Base-by-base conservation (phyloP, 2,329 filamentous ascomycete species). In the Chalara sp. region DNA sequence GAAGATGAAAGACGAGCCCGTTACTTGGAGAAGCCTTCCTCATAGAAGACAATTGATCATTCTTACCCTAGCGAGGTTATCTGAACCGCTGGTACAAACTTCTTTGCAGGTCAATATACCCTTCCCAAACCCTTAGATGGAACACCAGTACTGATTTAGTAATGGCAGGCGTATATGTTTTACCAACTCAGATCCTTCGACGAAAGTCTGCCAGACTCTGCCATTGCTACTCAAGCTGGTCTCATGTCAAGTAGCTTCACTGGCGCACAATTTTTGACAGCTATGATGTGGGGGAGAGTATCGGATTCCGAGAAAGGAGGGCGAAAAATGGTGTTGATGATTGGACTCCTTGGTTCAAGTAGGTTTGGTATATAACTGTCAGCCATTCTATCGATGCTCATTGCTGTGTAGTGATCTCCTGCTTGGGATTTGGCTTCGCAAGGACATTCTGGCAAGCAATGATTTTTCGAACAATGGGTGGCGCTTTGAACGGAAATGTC, bases 131-230 rank as follows among this genome's bases (percentile, higher is more conserved):
- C 6, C 8, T 32, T 3, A 32, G 30, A 11, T 11, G 6, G 11
- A 32, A 35, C 30, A 10, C 10, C 30, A 33, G 6, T 35, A 21
- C n/a, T 39, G 6, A 46, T 45, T n/a, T 46, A 10, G 12, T 28
- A 29, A 46, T 44, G 13, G 32, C 71, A 86, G 67, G 45, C 55
- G 11, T 95, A 95, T 68, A 83, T 95, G 74, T 95, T 89, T 69
- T 95, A 92, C 67, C 88, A 93, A 66, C 78, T 96, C n/a, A 83
- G 81, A 59, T 92, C 84, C 52, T 92, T 95, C 60, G 71, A 79
- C 52, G 70, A 74, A 0, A 67, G 61, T 7, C 69, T 80, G 11
- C 68, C 79, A 0, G 72, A 77, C 58, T 76, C 87, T 29, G 81
- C 78, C 2, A 90, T 95, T 57, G 81, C 89, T 0, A 76, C 78